phyloP scores from a whole-genome alignment of 2,329 filamentous ascomycete species.

The Emergomyces africanus region DNA sequence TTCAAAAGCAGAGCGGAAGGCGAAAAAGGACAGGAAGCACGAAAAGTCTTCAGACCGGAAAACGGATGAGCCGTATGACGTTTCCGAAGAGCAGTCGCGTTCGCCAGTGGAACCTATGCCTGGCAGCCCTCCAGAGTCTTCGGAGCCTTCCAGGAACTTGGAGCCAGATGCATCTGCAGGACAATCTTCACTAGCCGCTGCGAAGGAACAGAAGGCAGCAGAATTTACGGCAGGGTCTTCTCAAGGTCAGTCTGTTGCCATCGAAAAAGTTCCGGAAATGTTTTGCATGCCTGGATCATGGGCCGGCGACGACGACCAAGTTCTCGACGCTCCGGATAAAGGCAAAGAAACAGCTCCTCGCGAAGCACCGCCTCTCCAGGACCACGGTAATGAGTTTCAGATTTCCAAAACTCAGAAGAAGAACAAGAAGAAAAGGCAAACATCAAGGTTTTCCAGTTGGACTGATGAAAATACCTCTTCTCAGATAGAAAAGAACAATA shows the following conservation, averaged over 20 bases:
- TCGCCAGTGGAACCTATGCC: background rate
- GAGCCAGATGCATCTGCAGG: background rate
- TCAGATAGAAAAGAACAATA: conserved; percentile 29
- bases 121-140: background rate
- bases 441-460: conserved; percentile 28
- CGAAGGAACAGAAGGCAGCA: background rate
- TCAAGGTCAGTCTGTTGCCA: background rate
- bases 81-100: background rate
- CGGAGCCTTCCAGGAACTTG: background rate
- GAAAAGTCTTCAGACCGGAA: background rate
- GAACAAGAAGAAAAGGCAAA: conserved; percentile 23
- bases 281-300: background rate
- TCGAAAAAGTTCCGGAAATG: background rate
- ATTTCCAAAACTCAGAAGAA: conserved; percentile 28
- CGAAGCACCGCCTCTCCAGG: conserved; percentile 18
- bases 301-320: conserved; percentile 10
- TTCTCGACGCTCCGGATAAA: conserved; percentile 10
- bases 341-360: conserved; percentile 15
- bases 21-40: conserved; percentile 6
- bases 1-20: conserved; percentile 26
- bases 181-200: background rate
- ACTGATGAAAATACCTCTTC: conserved; percentile 33
- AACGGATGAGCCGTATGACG: background rate
- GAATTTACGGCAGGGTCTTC: background rate
- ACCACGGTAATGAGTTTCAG: conserved; percentile 35